Percentiles rank a stretch among this genome's conserved stretches.
Conservation (phyloP, 257 asterid species). For the Rehmannia glutinosa region DNA sequence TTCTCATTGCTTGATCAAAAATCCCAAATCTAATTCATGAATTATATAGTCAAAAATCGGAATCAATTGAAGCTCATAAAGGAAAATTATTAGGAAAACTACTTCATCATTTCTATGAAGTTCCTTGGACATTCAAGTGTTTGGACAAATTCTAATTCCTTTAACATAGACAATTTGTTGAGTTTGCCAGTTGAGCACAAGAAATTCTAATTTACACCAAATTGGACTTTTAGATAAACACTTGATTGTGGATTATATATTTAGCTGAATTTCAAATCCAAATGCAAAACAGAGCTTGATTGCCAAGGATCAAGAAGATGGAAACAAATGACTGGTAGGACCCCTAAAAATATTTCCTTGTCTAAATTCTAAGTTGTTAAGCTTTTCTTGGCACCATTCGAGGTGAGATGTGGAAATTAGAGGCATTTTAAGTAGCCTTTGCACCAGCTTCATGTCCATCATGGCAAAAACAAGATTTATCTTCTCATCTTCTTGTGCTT, state of each 20-base stretch:
- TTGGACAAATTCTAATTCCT: neutral
- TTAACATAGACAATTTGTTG: neutral
- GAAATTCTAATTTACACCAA: neutral
- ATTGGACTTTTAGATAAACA: neutral
- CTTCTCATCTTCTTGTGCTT: constrained; percentile 17
- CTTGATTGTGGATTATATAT: too few relatives aligned
- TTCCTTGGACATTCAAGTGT: too few relatives aligned
- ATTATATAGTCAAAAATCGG: too few relatives aligned
- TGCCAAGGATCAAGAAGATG: constrained; percentile 22
- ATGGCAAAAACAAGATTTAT: constrained; percentile 25
- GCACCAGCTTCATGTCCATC: constrained; percentile 50
- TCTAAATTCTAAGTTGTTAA: constrained; percentile 28
- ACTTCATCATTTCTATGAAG: too few relatives aligned
- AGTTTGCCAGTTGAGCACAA: neutral
- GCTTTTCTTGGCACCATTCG: constrained; percentile 60
- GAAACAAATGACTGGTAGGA: constrained; percentile 28
- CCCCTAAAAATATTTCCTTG: constrained; percentile 30
- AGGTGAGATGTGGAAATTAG: constrained; percentile 39
- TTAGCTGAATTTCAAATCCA: too few relatives aligned
- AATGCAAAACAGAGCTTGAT: too few relatives aligned
- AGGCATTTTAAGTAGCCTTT: constrained; percentile 37
- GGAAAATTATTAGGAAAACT: too few relatives aligned
- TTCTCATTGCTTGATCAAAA: too few relatives aligned
- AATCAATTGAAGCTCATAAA: too few relatives aligned
- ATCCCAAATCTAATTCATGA: too few relatives aligned